Conservation (phyloP, 352 stramenopile genomes). For the Phytophthora pistaciae region DNA sequence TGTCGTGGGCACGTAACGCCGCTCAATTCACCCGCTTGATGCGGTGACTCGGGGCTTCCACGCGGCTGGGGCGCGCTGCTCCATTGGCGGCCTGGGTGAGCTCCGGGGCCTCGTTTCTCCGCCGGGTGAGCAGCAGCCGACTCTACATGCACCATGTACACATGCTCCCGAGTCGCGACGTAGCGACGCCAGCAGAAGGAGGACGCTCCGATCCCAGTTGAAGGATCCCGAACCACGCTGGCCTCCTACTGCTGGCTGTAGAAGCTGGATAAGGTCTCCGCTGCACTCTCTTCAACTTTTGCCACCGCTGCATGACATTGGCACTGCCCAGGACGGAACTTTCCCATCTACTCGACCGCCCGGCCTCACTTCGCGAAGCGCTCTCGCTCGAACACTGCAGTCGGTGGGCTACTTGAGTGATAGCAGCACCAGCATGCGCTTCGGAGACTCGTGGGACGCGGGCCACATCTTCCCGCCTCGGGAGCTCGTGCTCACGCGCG, state of each 20-base stretch:
- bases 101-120: slow-evolving; percentile 30
- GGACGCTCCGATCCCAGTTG: slow-evolving; percentile 30
- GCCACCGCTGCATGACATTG: slow-evolving; percentile 21
- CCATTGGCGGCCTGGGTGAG: slow-evolving; percentile 23
- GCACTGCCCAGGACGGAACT: slow-evolving; percentile 19
- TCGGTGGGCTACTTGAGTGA: background rate
- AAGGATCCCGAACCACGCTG: slow-evolving; percentile 14
- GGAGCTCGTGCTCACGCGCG: slow-evolving; percentile 29
- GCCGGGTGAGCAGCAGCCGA: slow-evolving; percentile 19
- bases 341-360: slow-evolving; percentile 4
- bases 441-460: slow-evolving; percentile 46
- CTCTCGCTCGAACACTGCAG: slow-evolving; percentile 11
- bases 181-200: slow-evolving; percentile 10
- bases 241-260: slow-evolving; percentile 21
- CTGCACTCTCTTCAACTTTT: slow-evolving; percentile 30
- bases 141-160: slow-evolving; percentile 18
- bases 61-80: slow-evolving; percentile 12
- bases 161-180: slow-evolving; percentile 8
- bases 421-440: slow-evolving; percentile 25
- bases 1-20: slow-evolving; percentile 25
- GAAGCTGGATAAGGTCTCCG: slow-evolving; percentile 20
- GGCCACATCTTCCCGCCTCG: slow-evolving; percentile 40
- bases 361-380: slow-evolving; percentile 31
- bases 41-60: slow-evolving; percentile 3
- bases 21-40: background rate